Evolutionary conservation across 2,329 filamentous ascomycete species (phyloP), one percentile per base, ranked within the genome.

Genomic region (Pyrenochaeta sp.): DNA sequence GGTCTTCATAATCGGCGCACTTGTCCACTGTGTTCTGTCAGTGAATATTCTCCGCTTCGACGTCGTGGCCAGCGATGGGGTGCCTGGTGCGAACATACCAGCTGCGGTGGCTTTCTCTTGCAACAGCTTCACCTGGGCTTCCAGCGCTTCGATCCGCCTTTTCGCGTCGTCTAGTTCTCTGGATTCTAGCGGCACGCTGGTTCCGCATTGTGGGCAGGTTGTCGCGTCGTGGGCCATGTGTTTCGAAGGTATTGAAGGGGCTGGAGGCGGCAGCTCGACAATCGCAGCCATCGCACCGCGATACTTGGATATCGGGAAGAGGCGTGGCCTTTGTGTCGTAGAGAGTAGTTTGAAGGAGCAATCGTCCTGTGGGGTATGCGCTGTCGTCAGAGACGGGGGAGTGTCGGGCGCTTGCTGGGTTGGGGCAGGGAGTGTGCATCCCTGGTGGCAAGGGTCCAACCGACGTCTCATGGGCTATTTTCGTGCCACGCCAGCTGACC

Each of bases 1-100:
- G 87, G 70, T 90, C 88, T 72, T 93, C 89, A 77, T 90, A 91
- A 74, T 90, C 86, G 63, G 88, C 87, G 51, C 84, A 77, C 65
- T 75, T 83, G 55, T 79, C 76, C 35, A 77, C 80, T 81, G 44
- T 37, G 17, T 13, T 20, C 3, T 20, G 30, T 52, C 22, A 44
- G 39, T 24, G 35, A 45, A 20, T 24, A 18, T 26, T 35, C 20
- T 41, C n/a, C n/a, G n/a, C n/a, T n/a, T n/a, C n/a, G n/a, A n/a
- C n/a, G n/a, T n/a, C n/a, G n/a, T n/a, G n/a, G n/a, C n/a, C n/a
- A n/a, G n/a, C n/a, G n/a, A n/a, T n/a, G n/a, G 18, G 4, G 14
- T 11, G 9, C 18, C 38, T 24, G 19, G 29, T 19, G 27, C 31
- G 38, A 29, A 68, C 77, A 40, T 71, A 82, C 80, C 78, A 54